phyloP scores from a whole-genome alignment of 768 basidiomycete species.

The Zangia roseola region DNA sequence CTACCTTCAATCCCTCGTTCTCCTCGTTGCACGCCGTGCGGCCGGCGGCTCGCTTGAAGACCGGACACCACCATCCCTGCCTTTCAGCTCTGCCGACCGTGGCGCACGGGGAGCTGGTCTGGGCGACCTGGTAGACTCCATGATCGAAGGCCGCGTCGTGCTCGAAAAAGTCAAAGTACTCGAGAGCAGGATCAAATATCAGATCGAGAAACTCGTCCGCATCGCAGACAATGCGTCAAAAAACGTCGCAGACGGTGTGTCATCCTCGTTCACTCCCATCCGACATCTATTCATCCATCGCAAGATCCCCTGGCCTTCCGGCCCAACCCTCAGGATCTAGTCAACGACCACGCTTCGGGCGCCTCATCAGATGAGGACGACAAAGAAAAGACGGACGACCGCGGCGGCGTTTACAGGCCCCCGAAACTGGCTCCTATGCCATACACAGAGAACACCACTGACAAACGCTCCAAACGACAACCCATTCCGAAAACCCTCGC shows the following conservation, averaged over 20 bases:
- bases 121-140: constrained; percentile 76
- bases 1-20: constrained; percentile 80
- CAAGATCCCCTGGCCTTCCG: constrained; percentile 90
- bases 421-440: constrained; percentile 89
- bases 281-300: background rate
- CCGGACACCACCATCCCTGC: constrained; percentile 46
- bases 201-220: constrained; percentile 90
- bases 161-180: constrained; percentile 87
- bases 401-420: constrained; percentile 71
- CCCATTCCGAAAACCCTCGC: constrained; percentile 66
- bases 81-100: constrained; percentile 56
- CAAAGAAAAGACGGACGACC: constrained; percentile 16
- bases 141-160: constrained; percentile 77
- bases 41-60: constrained; percentile 60
- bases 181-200: constrained; percentile 88
- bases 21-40: constrained; percentile 68
- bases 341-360: constrained; percentile 38
- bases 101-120: constrained; percentile 51
- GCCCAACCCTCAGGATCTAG: constrained; percentile 80
- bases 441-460: constrained; percentile 60
- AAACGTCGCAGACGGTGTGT: constrained; percentile 58
- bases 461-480: constrained; percentile 45
- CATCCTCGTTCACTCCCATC: background rate
- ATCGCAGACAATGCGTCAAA: constrained; percentile 61
- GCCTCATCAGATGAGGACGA: constrained; percentile 32